Evolutionary conservation across 306 rosid genomes (phyloP), one percentile per base, ranked within the genome.

Genomic region (Cucurbita pepo): DNA sequence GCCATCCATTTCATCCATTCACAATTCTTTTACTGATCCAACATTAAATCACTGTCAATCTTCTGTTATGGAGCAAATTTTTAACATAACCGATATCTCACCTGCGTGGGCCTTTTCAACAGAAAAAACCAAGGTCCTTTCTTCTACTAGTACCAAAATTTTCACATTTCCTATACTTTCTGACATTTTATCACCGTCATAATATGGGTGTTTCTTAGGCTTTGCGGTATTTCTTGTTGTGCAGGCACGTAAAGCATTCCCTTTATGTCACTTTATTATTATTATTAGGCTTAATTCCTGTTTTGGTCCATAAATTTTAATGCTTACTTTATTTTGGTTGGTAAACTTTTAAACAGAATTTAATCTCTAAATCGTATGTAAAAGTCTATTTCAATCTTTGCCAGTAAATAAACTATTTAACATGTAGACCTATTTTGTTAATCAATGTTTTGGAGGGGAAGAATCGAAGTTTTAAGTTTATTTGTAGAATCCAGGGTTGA

Each of bases 91-190:
- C 18, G 96, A 91, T 11, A 58, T 95, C 65, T 89, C 95, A 72
- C 99, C 96, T 62, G 71, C 75, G 21, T 88, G 97, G 91, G 99
- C 85, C 25, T 81, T 79, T 83, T 85, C 92, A 47, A 82, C 87
- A 11, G 99, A 95, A 82, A 82, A 85, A 85, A 91, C 99, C 58
- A 91, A 95, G 99, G 99, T 95, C 76, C 57, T 71, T 22, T 66
- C 75, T 22, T 73, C 16, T 56, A 8, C 65, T 25, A 56, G 10
- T 73, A 14, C 76, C 64, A 1, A 19, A 30, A 5, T 72, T 34
- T 43, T 65, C 53, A 43, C 53, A 65, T 6, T 65, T 43, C n/a
- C 71, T 44, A 6, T 19, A 43, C 53, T 21, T 43, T 10, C 37
- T 43, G 54, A 65, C 54, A 41, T 43, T 43, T 18, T 4, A 43